These are phyloP conservation scores for Paramecium tetraurelia DNA, from an alignment of 73 alveolate species.

Conservation along the genomic window DNA sequence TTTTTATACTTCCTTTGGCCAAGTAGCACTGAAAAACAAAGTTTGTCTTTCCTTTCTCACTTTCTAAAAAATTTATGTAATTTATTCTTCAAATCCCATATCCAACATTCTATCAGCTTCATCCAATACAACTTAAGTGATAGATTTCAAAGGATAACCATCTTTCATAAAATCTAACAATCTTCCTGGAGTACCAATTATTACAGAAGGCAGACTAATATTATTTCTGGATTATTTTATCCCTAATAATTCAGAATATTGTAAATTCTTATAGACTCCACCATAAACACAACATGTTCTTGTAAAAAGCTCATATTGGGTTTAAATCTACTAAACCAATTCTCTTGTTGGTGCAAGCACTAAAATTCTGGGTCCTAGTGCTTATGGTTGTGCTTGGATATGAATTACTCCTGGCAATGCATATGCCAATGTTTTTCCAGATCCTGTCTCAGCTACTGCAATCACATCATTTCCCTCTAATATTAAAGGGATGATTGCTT, in stretches of 20 bases:
- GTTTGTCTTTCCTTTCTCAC: conserved; percentile 54
- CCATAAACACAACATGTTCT: conserved; percentile 32
- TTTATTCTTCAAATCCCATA: conserved; percentile 86
- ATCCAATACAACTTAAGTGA: conserved; percentile 75
- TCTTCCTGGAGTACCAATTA: conserved; percentile 90
- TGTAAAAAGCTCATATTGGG: conserved; percentile 19
- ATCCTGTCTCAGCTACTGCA: conserved; percentile 89
- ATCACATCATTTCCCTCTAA: conserved; percentile 79
- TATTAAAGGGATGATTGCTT: conserved; percentile 44
- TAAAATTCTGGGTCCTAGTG: conserved; percentile 52
- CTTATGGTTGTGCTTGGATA: conserved; percentile 56
- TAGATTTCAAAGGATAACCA: conserved; percentile 61
- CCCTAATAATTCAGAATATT: conserved; percentile 60
- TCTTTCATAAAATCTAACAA: conserved; percentile 75
- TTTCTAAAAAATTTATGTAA: conserved; percentile 54
- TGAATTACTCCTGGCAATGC: conserved; percentile 82
- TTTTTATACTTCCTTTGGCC: conserved; percentile 63
- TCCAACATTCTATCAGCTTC: conserved; percentile 90
- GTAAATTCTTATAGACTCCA: conserved; percentile 66
- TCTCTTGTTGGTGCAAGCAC: conserved; percentile 98
- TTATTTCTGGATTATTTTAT: conserved; percentile 60
- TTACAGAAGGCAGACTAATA: conserved; percentile 65
- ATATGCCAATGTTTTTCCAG: conserved; percentile 94
- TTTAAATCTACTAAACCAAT: conserved; percentile 72
- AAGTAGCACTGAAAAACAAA: conserved; percentile 73